Evolutionary conservation across 257 asterid species (phyloP).

Genomic region (Solanum tarijense): DNA sequence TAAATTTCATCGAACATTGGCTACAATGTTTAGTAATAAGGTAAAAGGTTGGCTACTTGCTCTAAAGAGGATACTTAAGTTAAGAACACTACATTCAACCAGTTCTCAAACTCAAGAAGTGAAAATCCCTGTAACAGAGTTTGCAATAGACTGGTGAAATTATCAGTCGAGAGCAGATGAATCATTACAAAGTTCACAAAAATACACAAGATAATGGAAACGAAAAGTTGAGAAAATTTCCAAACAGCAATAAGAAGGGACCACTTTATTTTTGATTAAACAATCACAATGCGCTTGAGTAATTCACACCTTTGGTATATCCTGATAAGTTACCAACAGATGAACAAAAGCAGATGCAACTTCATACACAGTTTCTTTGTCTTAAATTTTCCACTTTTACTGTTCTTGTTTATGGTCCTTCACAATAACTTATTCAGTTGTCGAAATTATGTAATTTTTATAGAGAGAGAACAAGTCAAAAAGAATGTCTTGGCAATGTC

Average conservation of each 20-base stretch:
- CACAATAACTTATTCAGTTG: background rate
- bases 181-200: background rate
- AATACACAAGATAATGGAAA: background rate
- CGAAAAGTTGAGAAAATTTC: background rate
- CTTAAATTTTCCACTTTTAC: background rate
- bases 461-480: background rate
- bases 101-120: background rate
- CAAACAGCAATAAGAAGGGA: background rate
- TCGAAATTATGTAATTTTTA: background rate
- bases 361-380: background rate
- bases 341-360: background rate
- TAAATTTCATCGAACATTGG: background rate
- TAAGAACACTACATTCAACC: background rate
- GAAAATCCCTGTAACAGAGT: background rate
- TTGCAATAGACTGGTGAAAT: background rate
- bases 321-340: background rate
- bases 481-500: background rate
- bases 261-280: background rate
- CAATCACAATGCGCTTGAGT: background rate
- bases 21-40: background rate
- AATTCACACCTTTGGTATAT: background rate
- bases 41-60: background rate
- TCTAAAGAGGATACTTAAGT: background rate
- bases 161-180: background rate
- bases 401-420: background rate